These are phyloP conservation scores for Metarhizium humberi DNA, from an alignment of 2,329 filamentous ascomycete species.

Conservation along the genomic window DNA sequence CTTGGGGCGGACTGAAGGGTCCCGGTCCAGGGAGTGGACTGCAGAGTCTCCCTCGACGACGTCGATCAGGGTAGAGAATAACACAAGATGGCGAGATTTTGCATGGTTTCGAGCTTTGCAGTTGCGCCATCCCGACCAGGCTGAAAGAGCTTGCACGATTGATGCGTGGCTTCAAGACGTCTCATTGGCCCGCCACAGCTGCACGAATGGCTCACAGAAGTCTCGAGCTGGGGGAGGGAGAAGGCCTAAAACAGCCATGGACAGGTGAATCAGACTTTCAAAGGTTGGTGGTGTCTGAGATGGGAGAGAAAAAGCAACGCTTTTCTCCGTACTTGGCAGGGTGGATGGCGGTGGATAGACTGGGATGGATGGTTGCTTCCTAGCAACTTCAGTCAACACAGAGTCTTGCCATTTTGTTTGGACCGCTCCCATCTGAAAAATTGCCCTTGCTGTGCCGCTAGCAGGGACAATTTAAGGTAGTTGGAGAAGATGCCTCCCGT, in stretches of 20 bases:
- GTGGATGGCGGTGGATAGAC: not conserved
- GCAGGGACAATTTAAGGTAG: not conserved
- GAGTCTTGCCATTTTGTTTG: slow-evolving; percentile 2
- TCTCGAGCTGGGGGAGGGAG: not conserved
- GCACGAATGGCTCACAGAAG: not conserved
- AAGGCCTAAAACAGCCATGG: not conserved
- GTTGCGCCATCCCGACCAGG: not conserved
- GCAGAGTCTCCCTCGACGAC: not conserved
- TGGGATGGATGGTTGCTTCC: slow-evolving; percentile 1
- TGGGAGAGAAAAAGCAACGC: slow-evolving; percentile 9
- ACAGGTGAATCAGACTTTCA: slow-evolving; percentile 7
- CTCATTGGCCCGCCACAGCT: not conserved
- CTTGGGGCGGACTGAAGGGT: not conserved
- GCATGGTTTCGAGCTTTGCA: not conserved
- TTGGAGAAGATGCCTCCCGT: not conserved
- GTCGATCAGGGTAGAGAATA: no score
- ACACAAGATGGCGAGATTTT: not conserved
- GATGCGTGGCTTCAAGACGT: not conserved
- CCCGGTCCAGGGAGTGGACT: not conserved
- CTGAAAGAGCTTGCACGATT: not conserved
- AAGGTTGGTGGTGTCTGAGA: slow-evolving; percentile 6
- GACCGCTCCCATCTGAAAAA: not conserved
- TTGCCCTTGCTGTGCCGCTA: not conserved
- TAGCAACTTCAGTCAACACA: not conserved
- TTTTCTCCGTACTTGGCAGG: not conserved